Evolutionary conservation across 2,329 filamentous ascomycete species (phyloP).

Genomic region (Penicillium sp.): DNA sequence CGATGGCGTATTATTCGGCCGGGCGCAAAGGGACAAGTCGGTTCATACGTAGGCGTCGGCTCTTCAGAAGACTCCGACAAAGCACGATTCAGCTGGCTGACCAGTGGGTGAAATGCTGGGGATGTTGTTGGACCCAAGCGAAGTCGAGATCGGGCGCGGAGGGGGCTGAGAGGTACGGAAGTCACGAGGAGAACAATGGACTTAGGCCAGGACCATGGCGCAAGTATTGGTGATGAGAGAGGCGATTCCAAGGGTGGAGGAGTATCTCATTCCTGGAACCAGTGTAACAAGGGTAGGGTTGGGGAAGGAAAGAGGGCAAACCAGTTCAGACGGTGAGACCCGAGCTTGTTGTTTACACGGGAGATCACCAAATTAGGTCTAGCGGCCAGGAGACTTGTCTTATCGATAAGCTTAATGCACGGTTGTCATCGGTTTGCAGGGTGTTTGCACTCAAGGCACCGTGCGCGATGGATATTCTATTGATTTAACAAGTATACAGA

Average conservation of each 20-base stretch:
- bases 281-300: slow-evolving; percentile 3
- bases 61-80: neutral
- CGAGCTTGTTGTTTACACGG: slow-evolving; percentile 38
- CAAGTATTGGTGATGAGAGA: neutral
- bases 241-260: neutral
- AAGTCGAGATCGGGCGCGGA: neutral
- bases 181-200: neutral
- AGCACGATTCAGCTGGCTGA: neutral
- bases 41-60: neutral
- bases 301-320: slow-evolving; percentile 7
- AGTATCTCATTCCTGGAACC: neutral
- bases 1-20: neutral
- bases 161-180: neutral
- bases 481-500: no score
- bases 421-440: slow-evolving; percentile 15
- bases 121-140: neutral
- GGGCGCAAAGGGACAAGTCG: neutral
- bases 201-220: neutral
- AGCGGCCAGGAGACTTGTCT: slow-evolving; percentile 25
- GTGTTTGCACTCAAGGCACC: neutral
- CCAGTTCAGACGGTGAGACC: slow-evolving; percentile 35
- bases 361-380: slow-evolving; percentile 35
- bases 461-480: neutral
- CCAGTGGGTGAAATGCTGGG: neutral
- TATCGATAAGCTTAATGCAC: slow-evolving; percentile 46